phyloP scores from a whole-genome alignment of 352 stramenopile genomes.

The Phytopythium chamaehyphon region DNA sequence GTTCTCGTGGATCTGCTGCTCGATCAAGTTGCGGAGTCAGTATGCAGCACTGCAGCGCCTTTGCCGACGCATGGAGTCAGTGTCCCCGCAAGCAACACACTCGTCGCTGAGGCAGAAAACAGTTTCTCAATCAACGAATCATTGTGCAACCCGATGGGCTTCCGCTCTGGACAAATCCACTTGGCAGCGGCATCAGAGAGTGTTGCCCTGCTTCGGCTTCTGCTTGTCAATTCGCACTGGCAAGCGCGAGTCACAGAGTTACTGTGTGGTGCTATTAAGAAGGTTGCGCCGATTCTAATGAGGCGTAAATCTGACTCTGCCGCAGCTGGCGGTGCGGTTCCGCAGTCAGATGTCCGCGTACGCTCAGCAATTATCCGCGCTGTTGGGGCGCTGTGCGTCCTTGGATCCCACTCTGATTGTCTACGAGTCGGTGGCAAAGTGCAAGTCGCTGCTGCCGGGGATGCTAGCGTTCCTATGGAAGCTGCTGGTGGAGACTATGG shows the following conservation, averaged over 20 bases:
- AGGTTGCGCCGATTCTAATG: constrained; percentile 59
- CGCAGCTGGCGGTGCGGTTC: constrained; percentile 5
- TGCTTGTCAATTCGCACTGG: constrained; percentile 73
- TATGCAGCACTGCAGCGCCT: constrained; percentile 72
- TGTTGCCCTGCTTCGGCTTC: constrained; percentile 65
- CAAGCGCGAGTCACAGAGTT: constrained; percentile 53
- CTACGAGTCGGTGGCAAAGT: constrained; percentile 79
- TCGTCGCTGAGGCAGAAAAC: constrained; percentile 16
- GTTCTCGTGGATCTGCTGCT: constrained; percentile 81
- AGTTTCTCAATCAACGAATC: constrained; percentile 53
- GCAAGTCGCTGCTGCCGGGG: constrained; percentile 38
- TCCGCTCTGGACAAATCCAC: constrained; percentile 77
- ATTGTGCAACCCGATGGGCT: constrained; percentile 77
- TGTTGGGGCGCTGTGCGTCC: constrained; percentile 75
- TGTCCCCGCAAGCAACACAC: constrained; percentile 22
- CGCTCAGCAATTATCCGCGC: constrained; percentile 73
- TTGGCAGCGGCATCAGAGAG: constrained; percentile 76
- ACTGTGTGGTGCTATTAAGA: constrained; percentile 67
- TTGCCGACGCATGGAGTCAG: constrained; percentile 53
- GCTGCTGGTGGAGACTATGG: constrained; percentile 28
- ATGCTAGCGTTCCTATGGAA: constrained; percentile 15
- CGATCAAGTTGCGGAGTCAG: constrained; percentile 83
- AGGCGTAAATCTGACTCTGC: constrained; percentile 25
- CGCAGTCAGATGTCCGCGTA: constrained; percentile 59
- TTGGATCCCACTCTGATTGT: constrained; percentile 82